phyloP scores from a whole-genome alignment of 2,329 filamentous ascomycete genomes.

The Aspergillus candidus region DNA sequence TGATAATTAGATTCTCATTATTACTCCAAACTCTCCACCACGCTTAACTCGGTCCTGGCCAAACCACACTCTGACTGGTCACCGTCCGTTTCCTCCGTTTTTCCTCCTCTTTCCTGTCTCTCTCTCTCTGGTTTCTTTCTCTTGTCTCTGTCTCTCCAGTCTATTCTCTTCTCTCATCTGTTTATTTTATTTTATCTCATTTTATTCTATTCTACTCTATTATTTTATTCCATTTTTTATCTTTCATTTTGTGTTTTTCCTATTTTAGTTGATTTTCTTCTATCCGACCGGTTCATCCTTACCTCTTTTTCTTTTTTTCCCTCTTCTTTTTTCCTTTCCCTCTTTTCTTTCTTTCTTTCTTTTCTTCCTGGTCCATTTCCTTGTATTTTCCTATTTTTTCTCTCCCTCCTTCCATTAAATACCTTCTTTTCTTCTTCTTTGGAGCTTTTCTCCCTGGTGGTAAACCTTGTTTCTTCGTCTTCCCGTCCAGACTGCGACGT shows the following conservation, averaged over 20 bases:
- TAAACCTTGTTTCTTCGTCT: neutral
- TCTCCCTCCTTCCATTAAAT: slow-evolving; percentile 5
- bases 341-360: slow-evolving; percentile 5
- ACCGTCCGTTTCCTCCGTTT: neutral
- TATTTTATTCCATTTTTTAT: neutral
- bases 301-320: slow-evolving; percentile 9
- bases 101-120: neutral
- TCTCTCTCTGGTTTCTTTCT: neutral
- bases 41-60: too few species aligned
- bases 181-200: too few species aligned
- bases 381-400: slow-evolving; percentile 8
- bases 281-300: slow-evolving; percentile 7
- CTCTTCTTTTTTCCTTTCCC: slow-evolving; percentile 8
- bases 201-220: too few species aligned
- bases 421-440: slow-evolving; percentile 1
- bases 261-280: slow-evolving; percentile 3
- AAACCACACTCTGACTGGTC: too few species aligned
- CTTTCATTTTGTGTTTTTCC: neutral
- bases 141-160: neutral
- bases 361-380: slow-evolving; percentile 7
- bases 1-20: too few species aligned
- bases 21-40: too few species aligned
- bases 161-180: too few species aligned
- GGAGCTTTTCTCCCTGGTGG: too few species aligned
- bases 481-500: slow-evolving; percentile 16